Evolutionary conservation across 2,329 filamentous ascomycete genomes (phyloP), one percentile per base, ranked within the genome.

Genomic region (Phoma sp.): DNA sequence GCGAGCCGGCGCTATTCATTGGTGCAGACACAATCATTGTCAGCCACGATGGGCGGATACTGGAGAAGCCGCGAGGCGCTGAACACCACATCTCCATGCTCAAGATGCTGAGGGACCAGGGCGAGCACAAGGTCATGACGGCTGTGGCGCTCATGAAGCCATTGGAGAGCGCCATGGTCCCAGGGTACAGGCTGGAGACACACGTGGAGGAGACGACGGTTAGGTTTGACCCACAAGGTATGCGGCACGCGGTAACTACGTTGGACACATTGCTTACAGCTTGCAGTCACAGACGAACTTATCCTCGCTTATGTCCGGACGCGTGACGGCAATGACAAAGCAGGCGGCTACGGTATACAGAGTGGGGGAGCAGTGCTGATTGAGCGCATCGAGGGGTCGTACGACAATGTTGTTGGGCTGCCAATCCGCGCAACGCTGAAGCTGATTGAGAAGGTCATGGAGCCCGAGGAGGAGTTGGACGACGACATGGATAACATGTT

Each of bases 321-420:
- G 22, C 83, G 93, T 50, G 95, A 99, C 79, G 95, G 95, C 2
- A 92, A 86, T 9, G 95, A 98, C 75, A 99, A 98, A 80, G 95
- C 95, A 0, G 95, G 95, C 2, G 95, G 95, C 0, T 99, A 99
- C 75, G 95, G 91, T 1, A 85, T 99, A 47, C 95, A 99, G 76
- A 95, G 93, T 0, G 80, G 93, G 9, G 95, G 90, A 1, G 89
- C 90, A 7, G 87, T 97, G 72, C 76, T 99, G 52, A 87, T 99
- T 10, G 92, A 97, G 73, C 89, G 83, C 74, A 89, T 99, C 61
- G 90, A 96, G 60, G 95, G 95, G 9, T 87, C 86, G 49, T 90
- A 91, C 67, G 95, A 99, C 79, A 98, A 98, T 74, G 95, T 98
- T 1, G 87, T 99, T 25, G 95, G 95, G 0, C 74, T 99, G 74